A percentile compares a stretch with the other conserved stretches of the same genome.
Conservation (phyloP, 306 rosid genomes). For the Prunus armeniaca region DNA sequence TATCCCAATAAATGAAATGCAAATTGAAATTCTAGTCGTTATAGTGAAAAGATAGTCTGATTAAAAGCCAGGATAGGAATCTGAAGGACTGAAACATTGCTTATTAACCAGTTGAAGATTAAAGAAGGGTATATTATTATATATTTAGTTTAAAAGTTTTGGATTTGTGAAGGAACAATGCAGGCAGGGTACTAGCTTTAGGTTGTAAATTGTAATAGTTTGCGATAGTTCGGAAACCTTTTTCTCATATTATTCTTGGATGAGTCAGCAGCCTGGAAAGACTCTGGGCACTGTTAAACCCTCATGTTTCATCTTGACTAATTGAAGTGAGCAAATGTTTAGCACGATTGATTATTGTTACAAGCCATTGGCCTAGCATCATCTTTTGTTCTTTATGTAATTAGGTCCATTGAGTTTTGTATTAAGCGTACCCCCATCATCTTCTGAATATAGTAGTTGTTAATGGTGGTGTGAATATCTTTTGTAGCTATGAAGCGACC, state of each 20-base stretch:
- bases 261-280: neutral
- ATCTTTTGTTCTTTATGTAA: neutral
- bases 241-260: neutral
- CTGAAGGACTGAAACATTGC: neutral
- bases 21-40: neutral
- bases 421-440: no score
- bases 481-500: conserved; percentile 84
- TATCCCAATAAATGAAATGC: neutral
- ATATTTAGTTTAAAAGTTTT: neutral
- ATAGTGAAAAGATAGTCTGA: neutral
- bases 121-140: neutral
- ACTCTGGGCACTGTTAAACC: neutral
- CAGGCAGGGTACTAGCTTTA: neutral
- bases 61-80: neutral
- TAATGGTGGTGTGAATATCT: neutral
- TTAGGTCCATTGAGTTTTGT: no score
- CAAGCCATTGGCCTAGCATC: neutral
- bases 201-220: neutral
- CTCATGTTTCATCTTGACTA: neutral
- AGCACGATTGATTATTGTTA: neutral
- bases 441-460: neutral
- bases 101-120: neutral
- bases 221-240: neutral
- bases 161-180: neutral
- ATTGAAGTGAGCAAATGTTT: neutral